Evolutionary conservation across 164 flowering plant species (phyloP).

Genomic region (Macadamia tetraphylla): DNA sequence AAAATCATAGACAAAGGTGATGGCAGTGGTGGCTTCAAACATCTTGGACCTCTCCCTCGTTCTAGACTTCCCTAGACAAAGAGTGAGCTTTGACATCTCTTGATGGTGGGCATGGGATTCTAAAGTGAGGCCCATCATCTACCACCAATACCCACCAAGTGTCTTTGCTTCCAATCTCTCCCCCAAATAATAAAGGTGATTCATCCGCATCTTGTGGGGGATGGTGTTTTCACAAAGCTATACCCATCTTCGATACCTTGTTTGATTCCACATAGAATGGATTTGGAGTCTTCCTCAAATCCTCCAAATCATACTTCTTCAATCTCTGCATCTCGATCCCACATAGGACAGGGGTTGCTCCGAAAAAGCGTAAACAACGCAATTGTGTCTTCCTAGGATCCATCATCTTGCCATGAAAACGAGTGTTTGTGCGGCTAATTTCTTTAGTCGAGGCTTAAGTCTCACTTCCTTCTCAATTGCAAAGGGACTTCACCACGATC

Average conservation of each 20-base stretch:
- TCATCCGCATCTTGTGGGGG: slow-evolving; percentile 91
- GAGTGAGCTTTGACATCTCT: slow-evolving; percentile 86
- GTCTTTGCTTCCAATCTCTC: slow-evolving; percentile 78
- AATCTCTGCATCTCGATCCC: slow-evolving; percentile 47
- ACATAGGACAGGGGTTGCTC: slow-evolving; percentile 60
- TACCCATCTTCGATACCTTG: slow-evolving; percentile 80
- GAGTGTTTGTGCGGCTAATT: slow-evolving; percentile 44
- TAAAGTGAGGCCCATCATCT: slow-evolving; percentile 76
- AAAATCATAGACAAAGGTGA: slow-evolving; percentile 56
- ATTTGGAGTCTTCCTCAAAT: slow-evolving; percentile 78
- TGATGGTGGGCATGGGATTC: slow-evolving; percentile 60
- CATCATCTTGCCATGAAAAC: slow-evolving; percentile 67
- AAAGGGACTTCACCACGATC: slow-evolving; percentile 68
- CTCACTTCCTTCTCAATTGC: slow-evolving; percentile 62
- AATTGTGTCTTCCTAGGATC: slow-evolving; percentile 60
- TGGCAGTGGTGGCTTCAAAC: slow-evolving; percentile 88
- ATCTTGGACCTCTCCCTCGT: slow-evolving; percentile 77
- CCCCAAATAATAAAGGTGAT: slow-evolving; percentile 98
- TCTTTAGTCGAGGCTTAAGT: slow-evolving; percentile 71
- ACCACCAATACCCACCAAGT: slow-evolving; percentile 74
- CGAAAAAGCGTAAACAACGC: slow-evolving; percentile 79
- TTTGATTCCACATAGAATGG: slow-evolving; percentile 65
- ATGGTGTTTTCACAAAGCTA: slow-evolving; percentile 78
- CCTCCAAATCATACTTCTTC: slow-evolving; percentile 86
- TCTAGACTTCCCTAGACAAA: slow-evolving; percentile 81